Evolutionary conservation across 2,329 filamentous ascomycete genomes (phyloP).

Genomic region (Periglandula ipomoeae): DNA sequence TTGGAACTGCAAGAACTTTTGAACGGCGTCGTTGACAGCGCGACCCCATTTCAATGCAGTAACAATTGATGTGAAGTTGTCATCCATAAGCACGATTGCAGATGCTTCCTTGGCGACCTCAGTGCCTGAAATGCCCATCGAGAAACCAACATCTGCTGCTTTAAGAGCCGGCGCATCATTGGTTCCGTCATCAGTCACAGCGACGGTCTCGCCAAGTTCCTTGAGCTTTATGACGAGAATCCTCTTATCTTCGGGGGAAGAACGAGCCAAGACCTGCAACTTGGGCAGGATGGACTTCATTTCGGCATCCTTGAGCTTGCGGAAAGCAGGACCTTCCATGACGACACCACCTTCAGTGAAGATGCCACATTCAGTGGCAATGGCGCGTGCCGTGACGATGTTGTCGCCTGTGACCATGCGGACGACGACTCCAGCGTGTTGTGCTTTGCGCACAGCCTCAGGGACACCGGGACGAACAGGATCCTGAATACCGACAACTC

Average conservation of each 20-base stretch:
- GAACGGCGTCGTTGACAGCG: conserved; percentile 57
- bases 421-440: conserved; percentile 53
- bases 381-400: conserved; percentile 52
- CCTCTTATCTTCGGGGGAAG: conserved; percentile 50
- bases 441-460: conserved; percentile 50
- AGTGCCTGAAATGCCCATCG: conserved; percentile 58
- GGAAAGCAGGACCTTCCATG: conserved; percentile 57
- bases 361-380: conserved; percentile 56
- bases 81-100: conserved; percentile 58
- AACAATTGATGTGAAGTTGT: conserved; percentile 58
- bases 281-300: conserved; percentile 43
- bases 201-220: conserved; percentile 46
- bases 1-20: conserved; percentile 54
- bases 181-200: conserved; percentile 58
- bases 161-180: conserved; percentile 59
- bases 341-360: conserved; percentile 51
- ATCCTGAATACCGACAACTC: too few species aligned
- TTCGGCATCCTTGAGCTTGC: conserved; percentile 43
- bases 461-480: too few species aligned
- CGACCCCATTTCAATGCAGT: conserved; percentile 61
- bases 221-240: conserved; percentile 48
- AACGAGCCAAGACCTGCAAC: conserved; percentile 44
- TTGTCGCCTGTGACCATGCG: conserved; percentile 48
- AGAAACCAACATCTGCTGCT: conserved; percentile 58
- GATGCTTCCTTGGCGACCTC: conserved; percentile 61